Evolutionary conservation across 345 rosid species (phyloP).

Genomic region (Gossypium turneri): DNA sequence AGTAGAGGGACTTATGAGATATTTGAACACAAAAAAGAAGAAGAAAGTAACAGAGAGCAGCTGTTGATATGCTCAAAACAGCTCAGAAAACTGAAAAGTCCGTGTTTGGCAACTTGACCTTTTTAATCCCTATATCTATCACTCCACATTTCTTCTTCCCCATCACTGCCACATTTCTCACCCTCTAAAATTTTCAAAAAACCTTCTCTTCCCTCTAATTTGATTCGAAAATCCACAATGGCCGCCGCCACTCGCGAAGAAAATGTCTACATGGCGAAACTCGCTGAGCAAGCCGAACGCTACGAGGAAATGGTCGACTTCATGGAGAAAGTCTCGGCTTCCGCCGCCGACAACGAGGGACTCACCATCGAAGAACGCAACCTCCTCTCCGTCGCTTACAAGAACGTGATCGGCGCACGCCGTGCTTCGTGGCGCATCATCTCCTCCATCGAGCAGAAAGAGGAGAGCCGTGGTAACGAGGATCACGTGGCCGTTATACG

Average conservation of each 20-base stretch:
- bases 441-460: conserved; percentile 85
- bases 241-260: conserved; percentile 52
- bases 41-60: no score
- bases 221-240: conserved; percentile 24
- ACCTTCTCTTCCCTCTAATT: no score
- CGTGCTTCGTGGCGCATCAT: conserved; percentile 90
- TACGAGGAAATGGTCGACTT: conserved; percentile 93
- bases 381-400: conserved; percentile 96
- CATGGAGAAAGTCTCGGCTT: conserved; percentile 77
- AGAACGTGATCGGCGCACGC: conserved; percentile 90
- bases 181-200: no score
- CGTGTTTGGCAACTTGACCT: no score
- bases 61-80: no score
- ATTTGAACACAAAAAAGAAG: no score
- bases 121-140: no score
- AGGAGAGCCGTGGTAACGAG: conserved; percentile 90
- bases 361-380: conserved; percentile 83
- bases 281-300: conserved; percentile 91
- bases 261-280: conserved; percentile 83
- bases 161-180: no score
- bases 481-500: conserved; percentile 74
- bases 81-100: no score
- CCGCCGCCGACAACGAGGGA: conserved; percentile 55
- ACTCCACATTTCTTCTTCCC: no score
- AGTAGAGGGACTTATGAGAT: no score